Base-by-base conservation (phyloP, 306 rosid species). In the Cicer chorassanicum region DNA sequence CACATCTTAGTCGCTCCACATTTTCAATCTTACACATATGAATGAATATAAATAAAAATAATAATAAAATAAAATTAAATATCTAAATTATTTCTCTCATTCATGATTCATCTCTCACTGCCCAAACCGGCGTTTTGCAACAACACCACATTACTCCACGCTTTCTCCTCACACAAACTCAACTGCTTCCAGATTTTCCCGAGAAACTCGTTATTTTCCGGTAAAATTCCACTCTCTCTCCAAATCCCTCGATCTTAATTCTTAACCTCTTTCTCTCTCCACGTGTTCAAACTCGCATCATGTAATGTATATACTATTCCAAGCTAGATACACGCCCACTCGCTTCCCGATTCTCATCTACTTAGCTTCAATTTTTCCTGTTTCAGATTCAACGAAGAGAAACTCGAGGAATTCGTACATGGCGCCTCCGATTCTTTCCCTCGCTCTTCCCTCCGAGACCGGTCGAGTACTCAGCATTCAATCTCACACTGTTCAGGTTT, bases 401-500 rank as follows among this genome's bases (percentile, higher is more conserved):
- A 84, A 72, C 45, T 34, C 74, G 15, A 61, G 40, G 6, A 72
- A 38, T 70, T 62, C 81, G 10, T 39, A n/a, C 66, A 90, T 90
- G 96, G 65, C 87, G 70, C 96, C 96, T 60, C 96, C 96, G 39
- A 75, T 90, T 71, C 92, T 90, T 21, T 88, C 96, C 5, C 56
- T 90, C 48, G 93, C 81, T 70, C 83, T 90, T 71, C 96, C 93
- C 12, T 85, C 96, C 6, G 88, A 68, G 38, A 90, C 96, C 42
- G 91, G 96, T 63, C 91, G 96, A 78, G 87, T 90, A 70, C 92
- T 90, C 65, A 90, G 96, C 57, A 90, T 90, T 82, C 96, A 90
- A 73, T 90, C 96, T 38, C 96, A 90, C 72, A 90, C 96, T 29
- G 91, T 90, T 66, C 93, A 88, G 97, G 97, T 89, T 75, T 65